Percentiles rank a stretch among this genome's conserved stretches.
Evolutionary conservation across 768 basidiomycete genomes (phyloP).

Genomic region (Chiua virens): DNA sequence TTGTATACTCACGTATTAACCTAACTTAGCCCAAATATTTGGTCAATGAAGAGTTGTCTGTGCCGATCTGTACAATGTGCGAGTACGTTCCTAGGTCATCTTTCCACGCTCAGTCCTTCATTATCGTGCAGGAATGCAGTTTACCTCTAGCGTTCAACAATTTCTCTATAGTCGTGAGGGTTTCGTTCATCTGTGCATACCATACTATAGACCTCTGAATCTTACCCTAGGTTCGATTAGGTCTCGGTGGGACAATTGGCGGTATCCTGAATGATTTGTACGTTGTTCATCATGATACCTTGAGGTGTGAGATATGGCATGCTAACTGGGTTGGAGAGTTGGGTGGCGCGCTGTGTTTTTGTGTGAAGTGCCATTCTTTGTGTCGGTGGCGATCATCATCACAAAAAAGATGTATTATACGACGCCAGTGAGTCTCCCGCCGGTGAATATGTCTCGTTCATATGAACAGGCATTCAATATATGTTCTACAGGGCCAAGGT

Average conservation of each 20-base stretch:
- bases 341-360: constrained; percentile 19
- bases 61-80: constrained; percentile 13
- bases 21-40: not conserved
- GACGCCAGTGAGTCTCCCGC: constrained; percentile 3
- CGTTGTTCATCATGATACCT: not conserved
- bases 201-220: not conserved
- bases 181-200: not conserved
- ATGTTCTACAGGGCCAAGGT: constrained; percentile 5
- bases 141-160: constrained; percentile 46
- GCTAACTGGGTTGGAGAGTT: constrained; percentile 6
- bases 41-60: constrained; percentile 9
- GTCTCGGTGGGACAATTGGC: constrained; percentile 11
- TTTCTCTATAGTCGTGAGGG: constrained; percentile 6
- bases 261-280: constrained; percentile 12
- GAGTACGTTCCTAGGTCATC: not conserved
- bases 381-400: constrained; percentile 1
- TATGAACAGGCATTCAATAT: not conserved
- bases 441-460: not conserved
- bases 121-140: not conserved
- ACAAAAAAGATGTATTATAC: constrained; percentile 7
- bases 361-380: constrained; percentile 8
- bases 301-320: not conserved
- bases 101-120: not conserved
- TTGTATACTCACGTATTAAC: not conserved
- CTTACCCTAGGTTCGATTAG: constrained; percentile 5